A percentile compares a stretch with the other conserved stretches of the same genome.
Conservation (phyloP, 495 filamentous ascomycete genomes). For the Penicillium diatomitis region DNA sequence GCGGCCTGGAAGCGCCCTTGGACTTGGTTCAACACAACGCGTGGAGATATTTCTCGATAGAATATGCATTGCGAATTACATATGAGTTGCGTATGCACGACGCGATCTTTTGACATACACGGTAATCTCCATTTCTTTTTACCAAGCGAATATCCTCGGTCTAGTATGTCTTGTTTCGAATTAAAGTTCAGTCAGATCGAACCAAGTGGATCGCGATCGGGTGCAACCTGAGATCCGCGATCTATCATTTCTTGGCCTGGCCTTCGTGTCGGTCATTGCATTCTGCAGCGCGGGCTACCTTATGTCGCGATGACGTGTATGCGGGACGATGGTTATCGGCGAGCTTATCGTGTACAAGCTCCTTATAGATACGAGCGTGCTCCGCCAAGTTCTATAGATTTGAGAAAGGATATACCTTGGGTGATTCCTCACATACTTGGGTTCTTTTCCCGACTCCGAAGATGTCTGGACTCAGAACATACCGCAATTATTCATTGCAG, state of each 20-base stretch:
- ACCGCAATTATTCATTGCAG: conserved; percentile 15
- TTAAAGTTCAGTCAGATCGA: too few species aligned
- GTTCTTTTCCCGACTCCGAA: background rate
- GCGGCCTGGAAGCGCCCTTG: conserved; percentile 1
- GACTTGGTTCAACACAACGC: conserved; percentile 14
- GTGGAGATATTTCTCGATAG: conserved; percentile 4
- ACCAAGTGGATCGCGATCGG: too few species aligned
- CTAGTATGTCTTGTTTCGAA: too few species aligned
- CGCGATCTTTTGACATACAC: too few species aligned
- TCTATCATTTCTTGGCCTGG: too few species aligned
- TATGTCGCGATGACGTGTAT: background rate
- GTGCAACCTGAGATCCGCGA: too few species aligned
- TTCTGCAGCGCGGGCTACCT: background rate
- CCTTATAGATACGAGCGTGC: too few species aligned
- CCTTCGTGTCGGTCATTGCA: background rate
- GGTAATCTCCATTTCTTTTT: too few species aligned
- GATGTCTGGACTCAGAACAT: conserved; percentile 17
- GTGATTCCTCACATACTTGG: too few species aligned
- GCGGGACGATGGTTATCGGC: background rate
- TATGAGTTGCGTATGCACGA: background rate
- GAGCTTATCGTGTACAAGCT: background rate
- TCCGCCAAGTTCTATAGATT: too few species aligned
- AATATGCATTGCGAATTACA: conserved; percentile 5
- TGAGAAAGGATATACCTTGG: too few species aligned
- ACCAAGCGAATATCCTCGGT: too few species aligned